A percentile compares a stretch with the other conserved stretches of the same genome.
Evolutionary conservation across 768 basidiomycete genomes (phyloP).

Genomic region (Tubosaeta sp.): DNA sequence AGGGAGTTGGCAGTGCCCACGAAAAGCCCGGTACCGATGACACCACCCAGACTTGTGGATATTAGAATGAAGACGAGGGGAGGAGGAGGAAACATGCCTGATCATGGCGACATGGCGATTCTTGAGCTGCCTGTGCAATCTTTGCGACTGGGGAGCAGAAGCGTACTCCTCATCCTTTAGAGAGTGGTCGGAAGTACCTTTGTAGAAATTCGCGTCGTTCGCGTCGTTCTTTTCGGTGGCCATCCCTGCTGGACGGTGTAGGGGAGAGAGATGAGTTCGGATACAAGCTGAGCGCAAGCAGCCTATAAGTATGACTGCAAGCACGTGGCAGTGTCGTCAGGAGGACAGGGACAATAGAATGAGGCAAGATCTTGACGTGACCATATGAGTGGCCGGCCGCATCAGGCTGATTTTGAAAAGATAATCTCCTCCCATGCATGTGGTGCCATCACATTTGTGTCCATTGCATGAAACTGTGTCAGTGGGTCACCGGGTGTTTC

Average conservation of each 20-base stretch:
- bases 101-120: conserved; percentile 84
- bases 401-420: background rate
- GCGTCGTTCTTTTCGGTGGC: conserved; percentile 20
- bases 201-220: background rate
- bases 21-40: conserved; percentile 59
- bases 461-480: background rate
- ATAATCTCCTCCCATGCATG: background rate
- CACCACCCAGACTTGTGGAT: conserved; percentile 52
- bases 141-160: background rate
- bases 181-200: conserved; percentile 13
- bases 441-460: background rate
- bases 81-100: conserved; percentile 37
- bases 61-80: background rate
- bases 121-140: conserved; percentile 59
- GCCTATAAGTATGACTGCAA: background rate
- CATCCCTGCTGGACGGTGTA: background rate
- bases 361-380: background rate
- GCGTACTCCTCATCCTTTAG: conserved; percentile 21
- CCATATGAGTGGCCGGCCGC: background rate
- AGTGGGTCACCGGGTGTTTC: background rate
- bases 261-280: no score
- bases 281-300: no score
- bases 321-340: conserved; percentile 1
- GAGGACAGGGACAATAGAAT: background rate
- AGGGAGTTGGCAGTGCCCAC: conserved; percentile 56